Evolutionary conservation across 805 yeast species (phyloP), one percentile per base, ranked within the genome.

Genomic region (Yarrowia alimentaria): DNA sequence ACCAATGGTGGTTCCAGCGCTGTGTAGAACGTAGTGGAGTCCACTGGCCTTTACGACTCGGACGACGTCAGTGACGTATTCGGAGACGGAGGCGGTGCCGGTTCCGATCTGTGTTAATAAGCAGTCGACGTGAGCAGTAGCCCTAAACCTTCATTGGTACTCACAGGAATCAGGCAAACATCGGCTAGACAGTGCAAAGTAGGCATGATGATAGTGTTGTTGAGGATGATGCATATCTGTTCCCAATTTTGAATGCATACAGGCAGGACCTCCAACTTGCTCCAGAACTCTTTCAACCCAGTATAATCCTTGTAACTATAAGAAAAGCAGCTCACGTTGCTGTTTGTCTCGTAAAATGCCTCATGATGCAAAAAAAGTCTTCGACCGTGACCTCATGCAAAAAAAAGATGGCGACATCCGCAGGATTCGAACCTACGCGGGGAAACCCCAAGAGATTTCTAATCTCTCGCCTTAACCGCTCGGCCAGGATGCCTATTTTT

Each of bases 1-100:
- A 40, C 47, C 47, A 6, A 40, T 80, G 1, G 96, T 87, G 6
- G 96, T 88, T 3, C 96, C 96, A 2, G 96, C 96, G 58, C 94
- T 83, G 66, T 88, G 96, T 54, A 88, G 69, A 1, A 85, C 79
- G 55, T 83, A 79, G 43, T 80, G 73, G 51, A 88, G 68, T 3
- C 78, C 81, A 22, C 85, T 77, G 18, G 72, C 72, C 53, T 83
- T 72, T 19, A 88, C 80, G 50, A 79, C 65, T 20, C 75, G 69
- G 55, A 88, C 91, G 31, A 84, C 80, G 38, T 76, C 72, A 6
- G 94, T 80, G 33, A 88, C 81, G 58, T 86, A 87, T 58, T 83
- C 85, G 7, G 93, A 85, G 1, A 88, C 89, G 1, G 95, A 85
- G 1, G 93, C 80, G 1, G 77, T 69, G 0, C 74, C 77, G 1